A percentile compares a stretch with the other conserved stretches of the same genome.
Conservation (phyloP, 305 asterid genomes). For the Solanum hybrid region DNA sequence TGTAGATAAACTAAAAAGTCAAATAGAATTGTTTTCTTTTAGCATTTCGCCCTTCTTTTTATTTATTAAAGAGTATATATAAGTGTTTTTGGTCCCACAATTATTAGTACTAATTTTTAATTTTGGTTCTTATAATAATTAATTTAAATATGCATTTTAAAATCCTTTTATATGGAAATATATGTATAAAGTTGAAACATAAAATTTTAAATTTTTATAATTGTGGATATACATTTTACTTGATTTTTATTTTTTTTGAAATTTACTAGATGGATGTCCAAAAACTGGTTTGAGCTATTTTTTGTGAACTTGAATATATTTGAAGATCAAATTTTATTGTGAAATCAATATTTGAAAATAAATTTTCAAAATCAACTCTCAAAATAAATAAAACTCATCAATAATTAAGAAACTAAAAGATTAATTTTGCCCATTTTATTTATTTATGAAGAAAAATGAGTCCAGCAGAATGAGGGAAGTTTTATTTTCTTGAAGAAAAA, state of each 20-base stretch:
- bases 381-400: not conserved
- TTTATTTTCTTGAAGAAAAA: not conserved
- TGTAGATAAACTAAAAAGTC: not conserved
- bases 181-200: not conserved
- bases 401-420: not conserved
- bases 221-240: not conserved
- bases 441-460: not conserved
- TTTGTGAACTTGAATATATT: not conserved
- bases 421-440: not conserved
- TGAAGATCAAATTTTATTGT: not conserved
- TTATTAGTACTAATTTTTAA: not conserved
- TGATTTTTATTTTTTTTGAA: too few relatives aligned
- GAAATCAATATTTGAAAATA: not conserved
- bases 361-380: not conserved
- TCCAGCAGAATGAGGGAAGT: not conserved
- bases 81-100: not conserved
- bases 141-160: not conserved
- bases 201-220: not conserved
- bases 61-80: not conserved
- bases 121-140: not conserved
- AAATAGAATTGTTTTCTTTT: not conserved
- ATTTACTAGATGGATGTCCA: not conserved
- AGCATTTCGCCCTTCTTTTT: too few relatives aligned
- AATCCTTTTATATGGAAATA: not conserved
- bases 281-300: not conserved